Evolutionary conservation across 768 basidiomycete species (phyloP), one percentile per base, ranked within the genome.

Genomic region (Phaeotremella skinneri): DNA sequence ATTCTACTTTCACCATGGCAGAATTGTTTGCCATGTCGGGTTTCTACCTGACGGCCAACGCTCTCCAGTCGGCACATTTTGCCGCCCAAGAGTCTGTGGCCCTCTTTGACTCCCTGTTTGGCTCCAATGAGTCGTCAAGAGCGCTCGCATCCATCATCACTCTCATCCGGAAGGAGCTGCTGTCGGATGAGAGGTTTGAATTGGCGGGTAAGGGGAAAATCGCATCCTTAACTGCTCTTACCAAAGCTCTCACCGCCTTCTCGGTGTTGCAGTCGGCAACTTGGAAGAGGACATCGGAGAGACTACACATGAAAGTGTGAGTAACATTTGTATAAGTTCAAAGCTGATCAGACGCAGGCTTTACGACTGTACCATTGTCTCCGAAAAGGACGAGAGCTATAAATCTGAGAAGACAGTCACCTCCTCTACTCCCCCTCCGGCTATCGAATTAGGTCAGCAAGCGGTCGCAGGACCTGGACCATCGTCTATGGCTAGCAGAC

Each of bases 21-120:
- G 79, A 79, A 51, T 70, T 79, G 14, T 79, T 79, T 61, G 58
- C 78, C 42, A 78, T 79, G 77, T 76, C 77, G 6, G 74, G 74
- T 3, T 78, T 79, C 64, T 77, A 73, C 68, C 68, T 79, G 48
- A 76, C 77, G 0, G 61, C 67, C 27, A 68, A 66, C 23, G 65
- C 73, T 0, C 31, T 78, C 21, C 55, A 68, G 5, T 72, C 73
- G 0, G 73, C 69, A 6, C 72, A 75, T 58, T 55, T 68, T 4
- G 78, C 72, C 11, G 73, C 72, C 1, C 58, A 64, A 42, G 68
- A 72, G 43, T 58, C 59, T 20, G 72, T 74, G n/a, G 51, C 62
- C 3, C 50, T 71, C 26, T 68, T 74, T 45, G 70, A 72, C 57
- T 52, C 59, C 21, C n/a, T 74, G 23, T 78, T 79, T 56, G 79